Base-by-base conservation (phyloP, 2,329 filamentous ascomycete genomes). In the Fusarium denticulatum region DNA sequence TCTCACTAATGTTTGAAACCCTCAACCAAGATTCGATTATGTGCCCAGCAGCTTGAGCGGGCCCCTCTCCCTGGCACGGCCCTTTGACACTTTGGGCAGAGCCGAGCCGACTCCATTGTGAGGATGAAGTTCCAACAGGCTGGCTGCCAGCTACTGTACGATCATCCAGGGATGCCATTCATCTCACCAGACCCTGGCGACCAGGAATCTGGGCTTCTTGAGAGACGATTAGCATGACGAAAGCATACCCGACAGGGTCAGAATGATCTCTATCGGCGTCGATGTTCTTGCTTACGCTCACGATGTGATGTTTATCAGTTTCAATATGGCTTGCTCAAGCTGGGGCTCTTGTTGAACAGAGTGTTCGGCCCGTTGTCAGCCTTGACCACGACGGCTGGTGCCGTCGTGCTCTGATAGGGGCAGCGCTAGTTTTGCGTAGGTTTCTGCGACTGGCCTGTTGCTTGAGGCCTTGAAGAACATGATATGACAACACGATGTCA, bases 401-500 rank as follows among this genome's bases (percentile, higher is more conserved):
- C 69, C 69, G 75, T 63, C 28, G 60, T 71, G 62, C 62, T 73
- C 64, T 56, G 69, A 69, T 60, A 75, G 64, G 65, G 61, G 66
- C 53, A 68, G 60, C 67, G 64, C 67, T 68, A 74, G 71, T 40
- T 55, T 55, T 40, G 50, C 20, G 34, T 74, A 75, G 73, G 71
- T 76, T 77, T 77, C 73, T 73, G 67, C 52, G 60, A 53, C 73
- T 72, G 69, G 71, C 56, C 57, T 74, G 49, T 30, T 66, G 50
- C 24, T 37, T 28, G 34, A 53, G 32, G 18, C 69, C 64, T 52
- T 67, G 71, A 57, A 69, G 36, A 34, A 53, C 53, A 78, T 77
- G 75, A 78, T 76, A 76, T 78, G 76, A 78, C 67, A 78, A 68
- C 74, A 73, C 59, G 65, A 74, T 71, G 61, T 58, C 60, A 58